These are phyloP conservation scores for Colletotrichum plurivorum DNA, from an alignment of 2,329 filamentous ascomycete genomes.

Conservation along the genomic window DNA sequence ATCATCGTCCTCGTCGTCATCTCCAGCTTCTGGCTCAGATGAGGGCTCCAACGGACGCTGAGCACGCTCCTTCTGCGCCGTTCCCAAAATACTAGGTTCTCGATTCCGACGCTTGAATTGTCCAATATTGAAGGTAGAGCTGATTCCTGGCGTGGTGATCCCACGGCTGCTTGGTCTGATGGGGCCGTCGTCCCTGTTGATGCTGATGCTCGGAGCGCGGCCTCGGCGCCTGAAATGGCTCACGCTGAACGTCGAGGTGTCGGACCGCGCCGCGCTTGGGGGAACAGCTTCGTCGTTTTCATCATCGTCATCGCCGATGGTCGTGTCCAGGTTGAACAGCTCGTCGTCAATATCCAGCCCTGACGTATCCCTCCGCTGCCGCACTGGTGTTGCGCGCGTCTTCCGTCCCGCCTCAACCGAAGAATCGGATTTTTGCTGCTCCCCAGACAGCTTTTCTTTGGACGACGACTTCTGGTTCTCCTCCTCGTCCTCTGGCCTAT, in stretches of 20 bases:
- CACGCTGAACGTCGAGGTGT: conserved; percentile 62
- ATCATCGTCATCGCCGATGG: conserved; percentile 60
- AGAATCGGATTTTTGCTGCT: conserved; percentile 48
- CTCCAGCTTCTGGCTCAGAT: conserved; percentile 36
- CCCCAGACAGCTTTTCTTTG: conserved; percentile 42
- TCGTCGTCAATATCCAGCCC: conserved; percentile 65
- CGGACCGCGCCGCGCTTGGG: conserved; percentile 53
- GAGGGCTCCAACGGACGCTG: conserved; percentile 42
- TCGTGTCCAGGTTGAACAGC: conserved; percentile 58
- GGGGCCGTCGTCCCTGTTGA: conserved; percentile 64
- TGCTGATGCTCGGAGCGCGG: conserved; percentile 62
- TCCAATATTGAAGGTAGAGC: conserved; percentile 68
- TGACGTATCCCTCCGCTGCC: conserved; percentile 57
- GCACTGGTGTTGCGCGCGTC: conserved; percentile 51
- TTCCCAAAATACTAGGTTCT: conserved; percentile 74
- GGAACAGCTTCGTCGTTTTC: conserved; percentile 53
- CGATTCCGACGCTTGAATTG: conserved; percentile 70
- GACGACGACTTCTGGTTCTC: conserved; percentile 51
- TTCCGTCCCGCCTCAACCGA: conserved; percentile 56
- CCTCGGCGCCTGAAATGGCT: conserved; percentile 60
- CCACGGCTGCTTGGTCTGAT: conserved; percentile 68
- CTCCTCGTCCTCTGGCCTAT: conserved; percentile 45
- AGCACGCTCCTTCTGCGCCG: conserved; percentile 58
- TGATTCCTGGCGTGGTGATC: conserved; percentile 62
- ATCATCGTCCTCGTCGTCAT: conserved; percentile 51